Base-by-base conservation (phyloP, 495 filamentous ascomycete genomes). In the Hypoxylon fuscum region DNA sequence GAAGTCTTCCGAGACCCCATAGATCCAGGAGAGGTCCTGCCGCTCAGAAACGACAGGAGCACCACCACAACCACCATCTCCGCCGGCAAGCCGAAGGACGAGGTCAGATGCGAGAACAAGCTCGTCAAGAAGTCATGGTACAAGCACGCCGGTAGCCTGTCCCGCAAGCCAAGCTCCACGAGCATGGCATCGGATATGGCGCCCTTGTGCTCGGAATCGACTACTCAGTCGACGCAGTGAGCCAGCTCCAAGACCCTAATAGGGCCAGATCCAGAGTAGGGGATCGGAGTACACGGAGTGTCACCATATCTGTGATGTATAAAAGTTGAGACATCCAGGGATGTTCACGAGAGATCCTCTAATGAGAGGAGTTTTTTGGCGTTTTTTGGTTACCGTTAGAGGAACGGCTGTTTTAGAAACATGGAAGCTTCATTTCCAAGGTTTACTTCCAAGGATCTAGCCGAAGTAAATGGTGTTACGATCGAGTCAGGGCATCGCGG, bases 121-220 rank as follows among this genome's bases (percentile, higher is more conserved):
- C 29, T 27, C 3, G 18, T 29, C 32, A 61, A 61, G 63, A 67
- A 55, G 38, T 49, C 48, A 22, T 63, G 57, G 64, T 56, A 67
- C 49, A 62, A 66, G 55, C 55, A 41, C 55, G 44, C 41, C 38
- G 32, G 29, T 35, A 20, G 32, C n/a, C 45, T 66, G 22, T 9
- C 41, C 5, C 51, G 34, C 0, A 60, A 60, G 41, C 52, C 51
- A 47, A 66, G 63, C 49, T 20, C 17, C 21, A 34, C 45, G 4
- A 66, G 66, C 34, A 55, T 69, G 15, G 66, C 62, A 10, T 67
- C 69, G 29, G 66, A 72, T 17, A n/a, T 67, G 9, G 58, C 32
- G 10, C 69, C 69, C 7, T 32, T 72, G 9, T 62, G 59, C 31
- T 18, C 57, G n/a, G n/a, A 51, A 29, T 20, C 59, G 18, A 20